These are phyloP conservation scores for Calophaca sinica DNA, from an alignment of 306 rosid genomes.

Conservation along the genomic window DNA sequence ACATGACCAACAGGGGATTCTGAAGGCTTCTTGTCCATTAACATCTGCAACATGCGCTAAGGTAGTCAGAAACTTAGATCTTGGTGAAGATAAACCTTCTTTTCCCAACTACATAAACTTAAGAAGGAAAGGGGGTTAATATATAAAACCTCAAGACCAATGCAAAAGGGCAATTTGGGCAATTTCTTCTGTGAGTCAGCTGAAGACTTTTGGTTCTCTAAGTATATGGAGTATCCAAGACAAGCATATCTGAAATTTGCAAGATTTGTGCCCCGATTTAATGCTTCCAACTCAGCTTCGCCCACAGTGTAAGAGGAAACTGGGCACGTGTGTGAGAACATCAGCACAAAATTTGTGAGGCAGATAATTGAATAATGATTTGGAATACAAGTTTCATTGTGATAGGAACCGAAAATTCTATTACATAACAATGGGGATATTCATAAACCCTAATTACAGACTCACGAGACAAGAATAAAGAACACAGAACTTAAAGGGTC, in stretches of 20 bases:
- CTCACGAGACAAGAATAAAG: no score
- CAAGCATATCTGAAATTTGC: conserved; percentile 73
- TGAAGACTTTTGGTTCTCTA: conserved; percentile 57
- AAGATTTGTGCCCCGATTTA: conserved; percentile 61
- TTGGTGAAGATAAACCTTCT: not conserved
- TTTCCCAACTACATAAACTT: conserved; percentile 4
- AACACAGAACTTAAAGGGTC: no score
- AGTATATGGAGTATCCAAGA: conserved; percentile 71
- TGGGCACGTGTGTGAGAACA: conserved; percentile 42
- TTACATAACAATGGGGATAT: no score
- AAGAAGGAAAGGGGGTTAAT: not conserved
- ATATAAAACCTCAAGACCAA: conserved; percentile 71
- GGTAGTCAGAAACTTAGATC: conserved; percentile 22
- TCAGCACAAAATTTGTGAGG: conserved; percentile 20
- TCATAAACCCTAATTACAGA: no score
- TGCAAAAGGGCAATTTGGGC: conserved; percentile 67
- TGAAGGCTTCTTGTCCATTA: conserved; percentile 59
- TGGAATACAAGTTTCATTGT: not conserved
- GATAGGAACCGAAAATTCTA: no score
- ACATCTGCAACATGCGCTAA: conserved; percentile 52
- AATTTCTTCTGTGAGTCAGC: conserved; percentile 53
- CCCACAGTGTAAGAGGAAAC: conserved; percentile 66
- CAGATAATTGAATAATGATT: not conserved
- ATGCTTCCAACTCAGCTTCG: conserved; percentile 69
- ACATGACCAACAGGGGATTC: conserved; percentile 34